Percentiles rank a stretch among this genome's conserved stretches.
Conservation (phyloP, 306 rosid genomes). For the Vigna mungo region DNA sequence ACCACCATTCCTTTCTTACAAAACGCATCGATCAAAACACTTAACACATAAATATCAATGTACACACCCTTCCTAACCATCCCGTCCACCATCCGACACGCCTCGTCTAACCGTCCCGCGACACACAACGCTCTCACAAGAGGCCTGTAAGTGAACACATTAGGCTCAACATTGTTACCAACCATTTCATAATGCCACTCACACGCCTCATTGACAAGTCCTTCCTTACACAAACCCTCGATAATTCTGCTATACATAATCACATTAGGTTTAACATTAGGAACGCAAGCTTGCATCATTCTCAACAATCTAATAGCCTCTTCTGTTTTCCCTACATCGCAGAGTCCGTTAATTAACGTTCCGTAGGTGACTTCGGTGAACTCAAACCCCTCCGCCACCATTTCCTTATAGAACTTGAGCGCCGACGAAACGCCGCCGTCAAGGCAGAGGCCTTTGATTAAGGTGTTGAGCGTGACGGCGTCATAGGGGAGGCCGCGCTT, state of each 20-base stretch:
- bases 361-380: conserved; percentile 1
- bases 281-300: neutral
- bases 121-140: conserved; percentile 7
- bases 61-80: neutral
- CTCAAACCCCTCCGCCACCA: neutral
- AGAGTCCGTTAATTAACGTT: neutral
- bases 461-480: neutral
- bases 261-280: conserved; percentile 14
- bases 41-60: neutral
- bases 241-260: conserved; percentile 41
- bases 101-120: neutral
- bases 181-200: conserved; percentile 34
- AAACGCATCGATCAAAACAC: neutral
- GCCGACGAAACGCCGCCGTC: neutral
- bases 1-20: neutral
- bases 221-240: conserved; percentile 37
- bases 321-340: neutral
- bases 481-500: neutral
- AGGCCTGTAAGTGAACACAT: conserved; percentile 25
- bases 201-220: conserved; percentile 31
- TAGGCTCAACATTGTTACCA: conserved; percentile 26
- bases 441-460: neutral
- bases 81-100: neutral
- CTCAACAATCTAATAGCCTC: neutral
- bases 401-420: neutral